Percentiles rank a stretch among this genome's conserved stretches.
Conservation (phyloP, 1,139 yeast species). For the Saccharomyces hybrid region DNA sequence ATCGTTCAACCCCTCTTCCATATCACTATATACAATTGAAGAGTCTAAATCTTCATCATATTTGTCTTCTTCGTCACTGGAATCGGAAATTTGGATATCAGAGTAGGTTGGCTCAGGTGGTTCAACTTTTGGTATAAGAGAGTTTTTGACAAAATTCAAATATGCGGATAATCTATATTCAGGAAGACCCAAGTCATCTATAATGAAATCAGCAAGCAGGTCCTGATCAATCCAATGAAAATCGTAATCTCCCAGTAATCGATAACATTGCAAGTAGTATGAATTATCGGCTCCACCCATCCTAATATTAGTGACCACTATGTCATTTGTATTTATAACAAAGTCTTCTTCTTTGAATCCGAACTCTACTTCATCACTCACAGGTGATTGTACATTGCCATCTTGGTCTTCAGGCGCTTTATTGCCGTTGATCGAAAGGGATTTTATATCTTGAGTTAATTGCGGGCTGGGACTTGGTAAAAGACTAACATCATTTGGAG, state of each 20-base stretch:
- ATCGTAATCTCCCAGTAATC: constrained; percentile 47
- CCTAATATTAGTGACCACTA: constrained; percentile 49
- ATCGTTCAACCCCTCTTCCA: constrained; percentile 39
- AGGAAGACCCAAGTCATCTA: constrained; percentile 47
- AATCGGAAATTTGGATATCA: constrained; percentile 41
- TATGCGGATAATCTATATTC: constrained; percentile 50
- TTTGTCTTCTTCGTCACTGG: constrained; percentile 22
- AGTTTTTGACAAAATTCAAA: constrained; percentile 41
- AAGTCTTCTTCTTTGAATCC: constrained; percentile 63
- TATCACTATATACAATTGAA: constrained; percentile 16
- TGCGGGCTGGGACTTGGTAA: constrained; percentile 6
- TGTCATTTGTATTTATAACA: constrained; percentile 44
- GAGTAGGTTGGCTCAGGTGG: constrained; percentile 34
- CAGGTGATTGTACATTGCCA: neutral
- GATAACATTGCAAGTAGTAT: constrained; percentile 42
- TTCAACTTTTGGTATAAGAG: constrained; percentile 34
- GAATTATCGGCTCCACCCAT: constrained; percentile 44
- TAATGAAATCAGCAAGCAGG: constrained; percentile 42
- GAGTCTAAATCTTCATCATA: constrained; percentile 37
- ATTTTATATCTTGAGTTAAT: constrained; percentile 8
- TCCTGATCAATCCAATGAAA: constrained; percentile 51
- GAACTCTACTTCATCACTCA: constrained; percentile 41
- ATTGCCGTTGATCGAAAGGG: constrained; percentile 6
- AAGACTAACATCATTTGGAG: neutral
- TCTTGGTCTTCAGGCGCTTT: neutral